Conservation (phyloP, 208 protist genomes). For the Hexamita inflata region DNA sequence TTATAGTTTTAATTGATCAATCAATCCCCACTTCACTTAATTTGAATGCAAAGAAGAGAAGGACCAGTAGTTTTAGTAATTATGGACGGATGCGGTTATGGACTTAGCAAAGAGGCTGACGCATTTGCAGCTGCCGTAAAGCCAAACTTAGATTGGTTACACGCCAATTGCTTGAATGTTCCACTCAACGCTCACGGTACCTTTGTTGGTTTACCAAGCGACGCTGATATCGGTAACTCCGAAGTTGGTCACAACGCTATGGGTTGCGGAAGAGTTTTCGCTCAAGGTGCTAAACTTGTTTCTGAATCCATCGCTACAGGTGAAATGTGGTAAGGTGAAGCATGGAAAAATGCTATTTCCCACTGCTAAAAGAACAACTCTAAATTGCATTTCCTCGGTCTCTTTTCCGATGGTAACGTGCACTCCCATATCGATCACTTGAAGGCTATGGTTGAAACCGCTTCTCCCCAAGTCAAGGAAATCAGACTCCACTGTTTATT, state of each 20-base stretch:
- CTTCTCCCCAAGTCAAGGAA: conserved; percentile 57
- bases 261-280: conserved; percentile 65
- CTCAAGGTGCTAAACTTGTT: conserved; percentile 76
- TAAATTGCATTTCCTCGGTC: conserved; percentile 70
- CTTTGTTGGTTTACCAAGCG: conserved; percentile 68
- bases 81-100: conserved; percentile 66
- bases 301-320: conserved; percentile 62
- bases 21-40: too few species aligned
- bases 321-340: conserved; percentile 62
- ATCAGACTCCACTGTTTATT: conserved; percentile 72
- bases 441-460: conserved; percentile 63
- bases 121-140: conserved; percentile 67
- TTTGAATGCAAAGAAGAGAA: neutral
- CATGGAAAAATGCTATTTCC: conserved; percentile 62
- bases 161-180: conserved; percentile 52
- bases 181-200: conserved; percentile 70
- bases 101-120: conserved; percentile 63
- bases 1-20: too few species aligned
- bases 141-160: conserved; percentile 58
- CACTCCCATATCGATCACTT: conserved; percentile 71
- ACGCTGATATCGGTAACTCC: conserved; percentile 79
- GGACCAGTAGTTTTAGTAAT: conserved; percentile 59
- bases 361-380: conserved; percentile 57
- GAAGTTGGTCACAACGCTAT: conserved; percentile 82
- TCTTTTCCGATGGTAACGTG: conserved; percentile 73